Conservation (phyloP, 2,329 filamentous ascomycete genomes). For the Leptoxyphium fumago region DNA sequence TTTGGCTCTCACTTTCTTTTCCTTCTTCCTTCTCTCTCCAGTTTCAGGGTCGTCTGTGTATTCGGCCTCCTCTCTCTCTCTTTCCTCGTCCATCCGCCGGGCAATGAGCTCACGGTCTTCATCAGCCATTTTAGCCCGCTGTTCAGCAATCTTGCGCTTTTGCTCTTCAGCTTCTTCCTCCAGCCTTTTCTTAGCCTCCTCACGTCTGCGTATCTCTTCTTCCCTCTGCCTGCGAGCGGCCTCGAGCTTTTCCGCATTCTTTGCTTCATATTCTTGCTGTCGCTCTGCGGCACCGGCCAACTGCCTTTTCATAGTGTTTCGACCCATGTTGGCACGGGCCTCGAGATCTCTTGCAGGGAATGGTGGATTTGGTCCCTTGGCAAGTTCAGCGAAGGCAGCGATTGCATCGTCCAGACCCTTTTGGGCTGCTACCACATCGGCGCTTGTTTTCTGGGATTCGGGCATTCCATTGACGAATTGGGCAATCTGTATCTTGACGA, state of each 20-base stretch:
- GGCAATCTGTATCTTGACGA: slow-evolving; percentile 89
- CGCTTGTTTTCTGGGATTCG: slow-evolving; percentile 62
- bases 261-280: slow-evolving; percentile 83
- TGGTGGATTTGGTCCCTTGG: slow-evolving; percentile 52
- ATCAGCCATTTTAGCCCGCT: slow-evolving; percentile 67
- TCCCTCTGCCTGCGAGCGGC: slow-evolving; percentile 69
- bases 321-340: slow-evolving; percentile 91
- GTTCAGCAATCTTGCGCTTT: slow-evolving; percentile 69
- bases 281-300: slow-evolving; percentile 70
- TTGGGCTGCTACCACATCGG: slow-evolving; percentile 67
- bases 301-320: slow-evolving; percentile 86
- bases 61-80: slow-evolving; percentile 50
- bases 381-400: slow-evolving; percentile 46
- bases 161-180: slow-evolving; percentile 58
- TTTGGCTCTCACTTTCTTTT: slow-evolving; percentile 43
- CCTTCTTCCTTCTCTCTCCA: slow-evolving; percentile 65
- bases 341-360: slow-evolving; percentile 86
- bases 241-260: slow-evolving; percentile 76
- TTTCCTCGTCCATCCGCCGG: slow-evolving; percentile 56
- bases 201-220: slow-evolving; percentile 60
- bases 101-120: slow-evolving; percentile 57
- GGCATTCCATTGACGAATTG: slow-evolving; percentile 60
- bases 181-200: slow-evolving; percentile 56
- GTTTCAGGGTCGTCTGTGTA: slow-evolving; percentile 70
- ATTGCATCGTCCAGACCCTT: slow-evolving; percentile 78